phyloP scores from a whole-genome alignment of 768 basidiomycete genomes.

The Kondoa subrosea region DNA sequence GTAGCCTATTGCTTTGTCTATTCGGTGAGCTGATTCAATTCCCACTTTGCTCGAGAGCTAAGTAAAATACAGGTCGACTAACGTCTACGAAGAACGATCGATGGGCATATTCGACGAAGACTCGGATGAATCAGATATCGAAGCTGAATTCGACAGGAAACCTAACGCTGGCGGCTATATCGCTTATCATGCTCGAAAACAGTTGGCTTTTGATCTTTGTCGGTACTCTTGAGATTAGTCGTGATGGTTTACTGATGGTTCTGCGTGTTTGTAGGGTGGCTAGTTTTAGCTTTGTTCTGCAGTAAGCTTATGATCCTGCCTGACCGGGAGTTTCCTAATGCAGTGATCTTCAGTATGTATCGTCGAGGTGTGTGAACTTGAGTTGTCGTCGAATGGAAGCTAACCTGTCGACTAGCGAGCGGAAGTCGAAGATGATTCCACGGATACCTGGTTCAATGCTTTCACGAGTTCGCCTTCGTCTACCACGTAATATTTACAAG shows the following conservation, averaged over 20 bases:
- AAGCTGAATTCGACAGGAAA: slow-evolving; percentile 21
- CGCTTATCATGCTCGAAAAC: slow-evolving; percentile 62
- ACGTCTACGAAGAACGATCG: slow-evolving; percentile 72
- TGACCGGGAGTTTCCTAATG: too few species aligned
- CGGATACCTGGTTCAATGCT: slow-evolving; percentile 15
- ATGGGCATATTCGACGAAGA: slow-evolving; percentile 35
- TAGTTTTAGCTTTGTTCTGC: slow-evolving; percentile 64
- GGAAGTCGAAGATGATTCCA: not conserved
- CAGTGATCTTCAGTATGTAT: slow-evolving; percentile 59
- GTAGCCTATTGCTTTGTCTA: slow-evolving; percentile 41
- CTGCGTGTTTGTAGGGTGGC: slow-evolving; percentile 75
- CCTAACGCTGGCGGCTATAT: slow-evolving; percentile 32
- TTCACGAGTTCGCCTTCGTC: slow-evolving; percentile 24
- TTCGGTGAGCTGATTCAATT: slow-evolving; percentile 56
- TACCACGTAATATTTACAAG: slow-evolving; percentile 54
- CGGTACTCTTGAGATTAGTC: slow-evolving; percentile 7
- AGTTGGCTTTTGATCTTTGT: slow-evolving; percentile 66
- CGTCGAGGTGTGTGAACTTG: slow-evolving; percentile 42
- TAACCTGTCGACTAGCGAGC: not conserved
- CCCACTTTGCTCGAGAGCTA: not conserved
- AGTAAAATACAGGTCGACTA: slow-evolving; percentile 26
- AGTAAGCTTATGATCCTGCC: too few species aligned
- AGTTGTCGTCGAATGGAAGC: too few species aligned
- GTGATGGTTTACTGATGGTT: not conserved
- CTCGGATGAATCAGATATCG: slow-evolving; percentile 19